A percentile compares a stretch with the other conserved stretches of the same genome.
phyloP scores from a whole-genome alignment of 176 grass and related monocot species.

The Microstegium vimineum region DNA sequence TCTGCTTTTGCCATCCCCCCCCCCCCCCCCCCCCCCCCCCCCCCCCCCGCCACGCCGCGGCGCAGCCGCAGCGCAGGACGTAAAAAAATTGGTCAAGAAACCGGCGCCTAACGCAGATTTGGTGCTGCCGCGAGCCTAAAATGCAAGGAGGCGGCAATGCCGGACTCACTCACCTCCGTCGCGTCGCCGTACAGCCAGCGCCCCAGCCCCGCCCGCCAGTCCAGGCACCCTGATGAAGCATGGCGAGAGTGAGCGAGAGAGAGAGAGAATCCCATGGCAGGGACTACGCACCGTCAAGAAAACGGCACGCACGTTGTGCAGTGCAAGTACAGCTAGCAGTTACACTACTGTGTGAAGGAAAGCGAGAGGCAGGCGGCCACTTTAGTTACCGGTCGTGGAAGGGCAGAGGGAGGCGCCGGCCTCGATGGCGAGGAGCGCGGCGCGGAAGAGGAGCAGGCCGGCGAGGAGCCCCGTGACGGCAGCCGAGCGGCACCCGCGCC shows the following conservation, averaged over 20 bases:
- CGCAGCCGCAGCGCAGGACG: background rate
- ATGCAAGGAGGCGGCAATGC: background rate
- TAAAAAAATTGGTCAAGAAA: slow-evolving; percentile 12
- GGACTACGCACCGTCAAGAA: background rate
- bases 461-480: slow-evolving; percentile 60
- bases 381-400: slow-evolving; percentile 20
- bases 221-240: slow-evolving; percentile 54
- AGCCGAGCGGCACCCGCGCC: slow-evolving; percentile 43
- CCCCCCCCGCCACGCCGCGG: background rate
- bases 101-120: background rate
- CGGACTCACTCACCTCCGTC: slow-evolving; percentile 49
- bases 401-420: slow-evolving; percentile 74
- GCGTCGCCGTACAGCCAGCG: slow-evolving; percentile 47
- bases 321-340: background rate
- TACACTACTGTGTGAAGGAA: background rate
- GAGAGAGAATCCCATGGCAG: background rate
- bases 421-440: slow-evolving; percentile 76
- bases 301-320: background rate
- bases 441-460: slow-evolving; percentile 69
- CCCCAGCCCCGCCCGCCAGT: slow-evolving; percentile 57
- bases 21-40: too few relatives aligned
- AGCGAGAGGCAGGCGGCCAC: background rate
- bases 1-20: background rate
- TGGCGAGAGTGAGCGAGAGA: background rate
- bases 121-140: background rate